Evolutionary conservation across 2,329 filamentous ascomycete genomes (phyloP).

Genomic region (Cordyceps fumosorosea): DNA sequence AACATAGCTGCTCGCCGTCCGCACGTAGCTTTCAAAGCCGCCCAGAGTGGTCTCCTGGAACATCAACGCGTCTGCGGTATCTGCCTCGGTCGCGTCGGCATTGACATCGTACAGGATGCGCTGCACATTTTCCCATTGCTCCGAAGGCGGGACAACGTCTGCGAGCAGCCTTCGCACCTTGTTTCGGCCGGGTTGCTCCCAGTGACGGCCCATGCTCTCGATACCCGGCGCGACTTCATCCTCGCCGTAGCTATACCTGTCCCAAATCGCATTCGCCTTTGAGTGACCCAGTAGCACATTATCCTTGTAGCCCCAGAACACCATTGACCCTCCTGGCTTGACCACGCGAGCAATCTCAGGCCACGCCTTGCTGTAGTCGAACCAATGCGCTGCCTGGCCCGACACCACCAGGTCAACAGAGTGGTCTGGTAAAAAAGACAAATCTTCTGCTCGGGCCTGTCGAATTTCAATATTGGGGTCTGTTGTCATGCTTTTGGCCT

Average conservation of each 20-base stretch:
- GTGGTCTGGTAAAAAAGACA: conserved; percentile 41
- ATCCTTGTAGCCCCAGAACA: conserved; percentile 62
- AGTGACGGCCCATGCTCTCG: conserved; percentile 49
- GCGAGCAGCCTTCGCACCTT: conserved; percentile 46
- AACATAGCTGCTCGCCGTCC: conserved; percentile 54
- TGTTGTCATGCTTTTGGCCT: conserved; percentile 37
- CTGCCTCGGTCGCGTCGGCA: conserved; percentile 28
- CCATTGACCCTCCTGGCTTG: conserved; percentile 49
- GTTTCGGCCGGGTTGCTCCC: conserved; percentile 53
- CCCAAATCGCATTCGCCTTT: conserved; percentile 44
- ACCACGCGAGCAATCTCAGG: conserved; percentile 48
- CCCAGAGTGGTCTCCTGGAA: conserved; percentile 47
- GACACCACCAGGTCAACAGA: conserved; percentile 46
- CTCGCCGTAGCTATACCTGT: conserved; percentile 48
- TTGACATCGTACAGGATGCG: conserved; percentile 53
- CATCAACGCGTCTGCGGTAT: conserved; percentile 40
- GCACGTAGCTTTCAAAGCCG: conserved; percentile 52
- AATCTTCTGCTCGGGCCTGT: conserved; percentile 46
- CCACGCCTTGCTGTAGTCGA: conserved; percentile 51
- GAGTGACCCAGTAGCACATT: conserved; percentile 50
- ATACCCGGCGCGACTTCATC: conserved; percentile 37
- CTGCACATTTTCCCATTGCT: conserved; percentile 45
- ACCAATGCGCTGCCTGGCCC: conserved; percentile 61
- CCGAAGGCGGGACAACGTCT: conserved; percentile 43
- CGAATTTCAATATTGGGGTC: conserved; percentile 41